Conservation (phyloP, 1,139 yeast genomes). For the Pichia cactophila region DNA sequence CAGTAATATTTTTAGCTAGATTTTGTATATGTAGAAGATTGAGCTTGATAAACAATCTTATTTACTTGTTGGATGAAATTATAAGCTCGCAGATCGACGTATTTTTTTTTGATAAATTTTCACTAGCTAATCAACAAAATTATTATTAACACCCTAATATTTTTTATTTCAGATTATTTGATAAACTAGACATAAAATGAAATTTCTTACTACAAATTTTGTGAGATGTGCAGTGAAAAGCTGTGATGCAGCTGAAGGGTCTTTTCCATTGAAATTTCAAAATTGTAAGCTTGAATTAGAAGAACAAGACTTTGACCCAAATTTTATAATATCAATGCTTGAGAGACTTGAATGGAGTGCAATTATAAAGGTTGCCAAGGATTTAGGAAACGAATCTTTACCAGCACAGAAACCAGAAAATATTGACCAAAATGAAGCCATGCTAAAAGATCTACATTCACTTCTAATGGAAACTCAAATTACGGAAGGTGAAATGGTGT, state of each 20-base stretch:
- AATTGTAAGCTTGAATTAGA: slow-evolving; percentile 70
- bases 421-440: slow-evolving; percentile 37
- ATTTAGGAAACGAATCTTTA: slow-evolving; percentile 60
- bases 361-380: slow-evolving; percentile 63
- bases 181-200: slow-evolving; percentile 44
- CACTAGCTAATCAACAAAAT: too few species aligned
- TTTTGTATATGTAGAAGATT: too few species aligned
- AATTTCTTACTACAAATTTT: slow-evolving; percentile 88
- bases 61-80: too few species aligned
- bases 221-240: slow-evolving; percentile 86
- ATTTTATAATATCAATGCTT: slow-evolving; percentile 67
- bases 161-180: neutral
- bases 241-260: slow-evolving; percentile 65
- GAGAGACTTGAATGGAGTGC: slow-evolving; percentile 89
- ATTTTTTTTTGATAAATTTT: too few species aligned
- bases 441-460: slow-evolving; percentile 68
- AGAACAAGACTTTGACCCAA: slow-evolving; percentile 78
- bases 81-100: too few species aligned
- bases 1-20: too few species aligned
- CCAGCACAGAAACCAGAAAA: slow-evolving; percentile 63
- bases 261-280: slow-evolving; percentile 73
- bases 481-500: slow-evolving; percentile 79
- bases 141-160: neutral
- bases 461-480: slow-evolving; percentile 81
- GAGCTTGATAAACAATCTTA: too few species aligned